phyloP scores from a whole-genome alignment of 2,329 filamentous ascomycete genomes.

The Ilyonectria destructans region DNA sequence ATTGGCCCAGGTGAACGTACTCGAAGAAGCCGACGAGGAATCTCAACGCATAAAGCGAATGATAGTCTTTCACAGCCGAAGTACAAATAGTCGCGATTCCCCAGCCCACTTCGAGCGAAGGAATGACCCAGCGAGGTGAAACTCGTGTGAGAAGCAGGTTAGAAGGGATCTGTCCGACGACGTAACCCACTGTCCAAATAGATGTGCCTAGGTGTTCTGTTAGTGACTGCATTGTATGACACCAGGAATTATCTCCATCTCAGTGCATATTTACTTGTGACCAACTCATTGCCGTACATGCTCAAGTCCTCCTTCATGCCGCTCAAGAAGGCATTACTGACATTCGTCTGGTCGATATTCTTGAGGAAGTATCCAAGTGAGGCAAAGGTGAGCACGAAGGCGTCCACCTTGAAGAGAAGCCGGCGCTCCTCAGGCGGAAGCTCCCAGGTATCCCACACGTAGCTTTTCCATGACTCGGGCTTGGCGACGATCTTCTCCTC shows the following conservation, averaged over 20 bases:
- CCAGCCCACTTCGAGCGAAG: slow-evolving; percentile 38
- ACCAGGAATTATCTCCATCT: no score
- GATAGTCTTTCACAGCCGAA: slow-evolving; percentile 30
- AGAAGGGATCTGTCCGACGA: slow-evolving; percentile 37
- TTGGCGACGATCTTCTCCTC: slow-evolving; percentile 20
- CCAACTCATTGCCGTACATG: slow-evolving; percentile 43
- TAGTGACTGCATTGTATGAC: no score
- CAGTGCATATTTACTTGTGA: slow-evolving; percentile 36
- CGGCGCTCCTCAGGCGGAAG: slow-evolving; percentile 52
- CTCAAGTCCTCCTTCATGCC: slow-evolving; percentile 45
- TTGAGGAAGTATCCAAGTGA: slow-evolving; percentile 55
- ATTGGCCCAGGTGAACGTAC: slow-evolving; percentile 13
- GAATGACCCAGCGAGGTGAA: slow-evolving; percentile 40
- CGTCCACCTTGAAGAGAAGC: slow-evolving; percentile 55
- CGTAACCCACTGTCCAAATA: slow-evolving; percentile 39
- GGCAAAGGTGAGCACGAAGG: slow-evolving; percentile 54
- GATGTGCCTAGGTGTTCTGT: slow-evolving; percentile 25
- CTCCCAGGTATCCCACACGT: slow-evolving; percentile 57
- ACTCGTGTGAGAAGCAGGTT: slow-evolving; percentile 36
- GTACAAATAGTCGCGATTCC: slow-evolving; percentile 37
- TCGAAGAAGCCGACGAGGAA: slow-evolving; percentile 40
- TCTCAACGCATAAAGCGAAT: slow-evolving; percentile 32
- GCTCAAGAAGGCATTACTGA: slow-evolving; percentile 56
- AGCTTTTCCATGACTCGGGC: slow-evolving; percentile 53
- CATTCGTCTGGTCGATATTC: slow-evolving; percentile 58